These are phyloP conservation scores for Colletotrichum graminicola DNA, from an alignment of 2,329 filamentous ascomycete species.

Conservation along the genomic window DNA sequence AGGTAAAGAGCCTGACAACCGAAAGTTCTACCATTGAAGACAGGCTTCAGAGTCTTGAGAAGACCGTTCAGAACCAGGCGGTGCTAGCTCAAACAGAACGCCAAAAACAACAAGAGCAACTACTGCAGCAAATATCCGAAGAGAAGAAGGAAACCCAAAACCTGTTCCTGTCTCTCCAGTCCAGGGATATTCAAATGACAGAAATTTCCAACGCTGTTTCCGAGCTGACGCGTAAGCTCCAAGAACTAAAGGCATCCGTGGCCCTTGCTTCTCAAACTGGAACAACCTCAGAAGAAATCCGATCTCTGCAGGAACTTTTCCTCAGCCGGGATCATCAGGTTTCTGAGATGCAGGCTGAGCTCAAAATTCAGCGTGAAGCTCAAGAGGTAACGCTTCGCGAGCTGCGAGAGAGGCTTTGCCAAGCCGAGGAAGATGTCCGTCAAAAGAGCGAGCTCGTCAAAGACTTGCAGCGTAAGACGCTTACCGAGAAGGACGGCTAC, in stretches of 20 bases:
- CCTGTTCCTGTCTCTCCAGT: constrained; percentile 23
- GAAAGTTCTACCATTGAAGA: constrained; percentile 10
- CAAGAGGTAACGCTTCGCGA: constrained; percentile 23
- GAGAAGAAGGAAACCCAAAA: constrained; percentile 22
- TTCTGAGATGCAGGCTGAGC: neutral
- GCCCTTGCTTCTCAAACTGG: neutral
- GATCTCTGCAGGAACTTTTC: neutral
- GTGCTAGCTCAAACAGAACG: constrained; percentile 1
- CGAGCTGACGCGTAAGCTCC: constrained; percentile 1
- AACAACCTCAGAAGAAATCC: neutral
- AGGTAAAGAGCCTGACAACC: neutral
- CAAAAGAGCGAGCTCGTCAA: constrained; percentile 3
- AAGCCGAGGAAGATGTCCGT: constrained; percentile 9
- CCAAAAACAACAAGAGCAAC: constrained; percentile 1
- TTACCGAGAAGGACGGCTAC: neutral
- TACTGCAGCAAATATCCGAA: constrained; percentile 28
- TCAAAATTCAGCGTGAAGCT: constrained; percentile 2
- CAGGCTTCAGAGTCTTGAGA: constrained; percentile 17
- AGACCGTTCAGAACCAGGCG: constrained; percentile 15
- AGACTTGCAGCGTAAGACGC: neutral
- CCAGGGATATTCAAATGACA: constrained; percentile 9
- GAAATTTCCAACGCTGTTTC: constrained; percentile 6
- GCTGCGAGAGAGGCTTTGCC: constrained; percentile 4
- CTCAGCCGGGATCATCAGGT: neutral
- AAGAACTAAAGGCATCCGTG: neutral